phyloP scores from a whole-genome alignment of 352 stramenopile species.

The Phytophthora hybrid region DNA sequence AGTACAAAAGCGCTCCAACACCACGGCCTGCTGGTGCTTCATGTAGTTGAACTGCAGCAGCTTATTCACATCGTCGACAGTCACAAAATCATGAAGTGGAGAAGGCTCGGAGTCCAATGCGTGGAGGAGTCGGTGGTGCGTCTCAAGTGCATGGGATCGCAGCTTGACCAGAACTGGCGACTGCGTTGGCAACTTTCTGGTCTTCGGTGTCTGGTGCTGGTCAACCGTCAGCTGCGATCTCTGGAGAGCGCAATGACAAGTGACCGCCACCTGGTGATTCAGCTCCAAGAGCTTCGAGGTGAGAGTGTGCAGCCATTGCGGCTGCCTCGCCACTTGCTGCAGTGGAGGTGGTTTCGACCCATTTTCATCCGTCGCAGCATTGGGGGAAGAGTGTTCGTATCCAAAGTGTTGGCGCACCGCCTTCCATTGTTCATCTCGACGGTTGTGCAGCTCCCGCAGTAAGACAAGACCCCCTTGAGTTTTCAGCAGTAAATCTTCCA shows the following conservation, averaged over 20 bases:
- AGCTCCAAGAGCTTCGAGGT: conserved; percentile 22
- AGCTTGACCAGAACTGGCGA: conserved; percentile 26
- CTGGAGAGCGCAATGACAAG: conserved; percentile 22
- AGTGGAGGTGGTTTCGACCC: not conserved
- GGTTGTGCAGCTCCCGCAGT: conserved; percentile 50
- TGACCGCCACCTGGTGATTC: conserved; percentile 23
- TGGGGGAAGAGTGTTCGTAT: conserved; percentile 30
- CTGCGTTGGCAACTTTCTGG: not conserved
- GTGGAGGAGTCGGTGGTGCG: conserved; percentile 40
- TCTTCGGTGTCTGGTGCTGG: not conserved
- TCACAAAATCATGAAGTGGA: conserved; percentile 9
- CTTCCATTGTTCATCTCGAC: conserved; percentile 49
- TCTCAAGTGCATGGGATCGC: conserved; percentile 28
- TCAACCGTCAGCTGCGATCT: conserved; percentile 12
- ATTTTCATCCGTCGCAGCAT: not conserved
- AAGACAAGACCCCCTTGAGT: conserved; percentile 62
- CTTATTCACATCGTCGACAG: conserved; percentile 38
- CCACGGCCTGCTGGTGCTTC: conserved; percentile 28
- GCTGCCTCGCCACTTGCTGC: not conserved
- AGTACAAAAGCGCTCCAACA: conserved; percentile 50
- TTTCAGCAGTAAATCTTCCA: conserved; percentile 61
- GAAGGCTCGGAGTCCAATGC: not conserved
- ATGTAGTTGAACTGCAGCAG: conserved; percentile 47
- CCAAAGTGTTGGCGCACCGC: conserved; percentile 39
- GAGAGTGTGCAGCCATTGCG: conserved; percentile 26